Evolutionary conservation across 768 basidiomycete genomes (phyloP).

Genomic region (Amanita pseudoporphyria): DNA sequence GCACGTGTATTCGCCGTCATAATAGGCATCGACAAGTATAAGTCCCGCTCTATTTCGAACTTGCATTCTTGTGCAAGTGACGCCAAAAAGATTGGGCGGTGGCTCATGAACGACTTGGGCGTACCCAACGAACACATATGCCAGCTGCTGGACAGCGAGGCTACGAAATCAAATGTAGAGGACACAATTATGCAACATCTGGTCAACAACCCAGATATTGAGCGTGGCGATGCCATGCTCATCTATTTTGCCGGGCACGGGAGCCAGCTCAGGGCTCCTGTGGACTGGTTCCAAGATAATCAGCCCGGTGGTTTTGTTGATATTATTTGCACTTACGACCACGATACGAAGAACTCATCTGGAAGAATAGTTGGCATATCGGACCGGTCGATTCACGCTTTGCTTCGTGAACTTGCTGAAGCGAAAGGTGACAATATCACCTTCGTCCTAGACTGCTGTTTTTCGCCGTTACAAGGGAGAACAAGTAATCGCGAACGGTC

Average conservation of each 20-base stretch:
- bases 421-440: slow-evolving; percentile 65
- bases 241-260: slow-evolving; percentile 74
- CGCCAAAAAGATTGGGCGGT: slow-evolving; percentile 46
- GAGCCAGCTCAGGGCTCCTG: slow-evolving; percentile 44
- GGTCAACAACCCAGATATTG: slow-evolving; percentile 49
- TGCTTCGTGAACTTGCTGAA: slow-evolving; percentile 45
- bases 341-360: slow-evolving; percentile 38
- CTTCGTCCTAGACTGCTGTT: slow-evolving; percentile 57
- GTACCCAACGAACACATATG: slow-evolving; percentile 52
- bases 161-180: slow-evolving; percentile 54
- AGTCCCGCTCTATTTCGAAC: slow-evolving; percentile 56
- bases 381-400: slow-evolving; percentile 53
- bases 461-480: slow-evolving; percentile 32
- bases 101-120: slow-evolving; percentile 45
- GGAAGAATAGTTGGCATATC: slow-evolving; percentile 54
- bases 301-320: slow-evolving; percentile 26
- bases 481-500: slow-evolving; percentile 34
- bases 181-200: slow-evolving; percentile 52
- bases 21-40: slow-evolving; percentile 62
- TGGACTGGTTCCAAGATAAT: slow-evolving; percentile 45
- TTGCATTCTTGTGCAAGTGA: slow-evolving; percentile 58
- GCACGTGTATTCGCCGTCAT: slow-evolving; percentile 52
- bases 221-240: slow-evolving; percentile 52
- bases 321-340: slow-evolving; percentile 59
- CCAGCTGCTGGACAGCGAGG: slow-evolving; percentile 45